Base-by-base conservation (phyloP, 2,329 filamentous ascomycete species). In the Exophiala xenobiotica region DNA sequence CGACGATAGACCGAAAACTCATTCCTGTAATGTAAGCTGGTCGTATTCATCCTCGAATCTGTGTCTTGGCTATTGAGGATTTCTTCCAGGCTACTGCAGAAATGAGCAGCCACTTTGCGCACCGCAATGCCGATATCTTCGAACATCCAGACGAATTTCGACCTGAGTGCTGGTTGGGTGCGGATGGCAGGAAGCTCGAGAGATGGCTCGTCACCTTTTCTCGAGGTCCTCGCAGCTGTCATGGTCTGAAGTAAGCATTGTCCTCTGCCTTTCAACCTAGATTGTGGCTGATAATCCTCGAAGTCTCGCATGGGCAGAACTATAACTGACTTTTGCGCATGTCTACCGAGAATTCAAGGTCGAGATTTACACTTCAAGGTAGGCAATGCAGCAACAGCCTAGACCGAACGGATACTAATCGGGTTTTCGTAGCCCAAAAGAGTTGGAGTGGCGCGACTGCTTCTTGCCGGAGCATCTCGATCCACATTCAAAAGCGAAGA, bases 151-250 rank as follows among this genome's bases (percentile, higher is more conserved):
- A 64, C 4, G 50, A 56, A 4, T 77, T 72, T 47, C 53, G 64
- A 4, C 74, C 74, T 3, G 69, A 75, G 48, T 62, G 73, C 18
- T 76, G 73, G 72, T 46, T 71, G 3, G 62, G 60, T 0, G 56
- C 54, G 5, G 49, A 60, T 14, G 59, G 53, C 0, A 56, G 58
- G 9, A 66, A 71, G 31, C 58, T 68, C 14, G 64, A 64, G 29
- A 62, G 58, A 4, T 71, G 63, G 16, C 51, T 74, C 8, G 68
- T 75, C 24, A 64, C 73, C 1, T 78, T 78, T 56, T 70, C 67
- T 0, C 63, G 69, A 27, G 75, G 75, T 0, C 64, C 72, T 0
- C 62, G 74, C 41, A 65, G 61, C 46, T 74, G 70, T 56, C 56
- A 73, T 11, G 70, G 70, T 20, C 54, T 60, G 19, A 68, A 68